Percentiles rank a stretch among this genome's conserved stretches.
These are phyloP conservation scores for Sphagnum magellanicum DNA, from an alignment of 228 moss, liverwort and hornwort species.

Conservation along the genomic window DNA sequence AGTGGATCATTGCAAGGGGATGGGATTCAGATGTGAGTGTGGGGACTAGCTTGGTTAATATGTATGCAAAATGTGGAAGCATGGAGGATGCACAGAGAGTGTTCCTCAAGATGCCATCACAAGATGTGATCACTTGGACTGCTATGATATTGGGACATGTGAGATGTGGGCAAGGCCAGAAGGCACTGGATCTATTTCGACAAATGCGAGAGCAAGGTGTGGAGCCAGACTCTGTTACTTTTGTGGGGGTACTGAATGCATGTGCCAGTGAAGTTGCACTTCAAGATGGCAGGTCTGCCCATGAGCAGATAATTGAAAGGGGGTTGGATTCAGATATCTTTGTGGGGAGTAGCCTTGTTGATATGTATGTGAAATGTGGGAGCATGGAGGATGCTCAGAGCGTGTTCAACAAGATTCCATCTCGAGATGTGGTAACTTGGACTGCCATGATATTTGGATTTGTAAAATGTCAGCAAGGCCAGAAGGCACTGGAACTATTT, in stretches of 20 bases:
- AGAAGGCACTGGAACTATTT: neutral
- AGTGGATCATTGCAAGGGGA: too few relatives aligned
- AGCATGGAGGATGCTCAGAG: neutral
- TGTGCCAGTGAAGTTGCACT: neutral
- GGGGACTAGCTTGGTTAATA: too few relatives aligned
- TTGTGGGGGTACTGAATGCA: neutral
- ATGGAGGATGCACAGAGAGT: too few relatives aligned
- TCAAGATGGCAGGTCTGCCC: neutral
- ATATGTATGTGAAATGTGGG: constrained; percentile 3
- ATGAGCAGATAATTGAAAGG: neutral
- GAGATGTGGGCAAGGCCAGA: too few relatives aligned
- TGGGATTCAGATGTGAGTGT: too few relatives aligned
- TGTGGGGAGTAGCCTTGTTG: neutral
- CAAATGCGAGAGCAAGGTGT: too few relatives aligned
- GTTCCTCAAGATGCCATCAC: too few relatives aligned
- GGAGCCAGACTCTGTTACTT: neutral
- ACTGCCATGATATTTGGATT: too few relatives aligned
- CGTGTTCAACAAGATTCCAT: neutral
- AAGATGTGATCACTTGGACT: too few relatives aligned
- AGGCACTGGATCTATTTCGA: too few relatives aligned
- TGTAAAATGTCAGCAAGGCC: neutral
- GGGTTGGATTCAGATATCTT: neutral
- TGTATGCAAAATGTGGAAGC: too few relatives aligned
- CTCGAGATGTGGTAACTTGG: neutral
- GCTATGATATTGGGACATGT: too few relatives aligned